Evolutionary conservation across 1,139 yeast genomes (phyloP), one percentile per base, ranked within the genome.

Genomic region (Taiozyma onychis): DNA sequence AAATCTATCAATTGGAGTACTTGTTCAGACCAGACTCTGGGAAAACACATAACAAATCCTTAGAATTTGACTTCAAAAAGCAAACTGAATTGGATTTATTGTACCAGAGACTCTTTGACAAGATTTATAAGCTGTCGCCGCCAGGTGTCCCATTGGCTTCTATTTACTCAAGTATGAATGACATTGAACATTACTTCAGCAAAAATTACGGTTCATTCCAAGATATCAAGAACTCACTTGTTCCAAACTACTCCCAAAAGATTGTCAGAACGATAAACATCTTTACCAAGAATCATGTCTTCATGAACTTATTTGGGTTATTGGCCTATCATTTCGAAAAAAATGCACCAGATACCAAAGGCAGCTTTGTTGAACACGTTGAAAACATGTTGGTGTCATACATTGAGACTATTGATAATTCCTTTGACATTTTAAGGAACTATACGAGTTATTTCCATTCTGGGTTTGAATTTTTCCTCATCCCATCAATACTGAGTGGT

Each of bases 401-500:
- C 18, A 41, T 44, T 4, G 51, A 55, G 8, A 44, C 50, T 21
- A 41, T 57, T 39, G 48, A 48, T 2, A 52, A 54, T 18, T 8
- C 47, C 2, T 54, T 57, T 44, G 62, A 57, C 48, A 43, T 59
- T 9, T 45, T 57, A 7, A 48, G 49, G 43, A 58, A 60, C 41
- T 54, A 51, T 42, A 45, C 51, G 11, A 46, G 37, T 5, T 59
- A 60, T 44, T 59, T 51, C 48, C 50, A 50, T 10, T 37, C 57
- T 1, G 62, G 62, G 2, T 52, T 46, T 44, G 63, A 60, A 42
- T 51, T 57, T 21, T 24, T 57, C 7, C n/a, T 58, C 6, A 26
- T 54, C 27, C 54, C 54, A 10, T 34, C 34, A 5, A 30, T 56
- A 2, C 39, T 56, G 10, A 48, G 47, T n/a, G 41, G 51, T 6